phyloP scores from a whole-genome alignment of 768 basidiomycete species.

The Cystoderma amianthinum region DNA sequence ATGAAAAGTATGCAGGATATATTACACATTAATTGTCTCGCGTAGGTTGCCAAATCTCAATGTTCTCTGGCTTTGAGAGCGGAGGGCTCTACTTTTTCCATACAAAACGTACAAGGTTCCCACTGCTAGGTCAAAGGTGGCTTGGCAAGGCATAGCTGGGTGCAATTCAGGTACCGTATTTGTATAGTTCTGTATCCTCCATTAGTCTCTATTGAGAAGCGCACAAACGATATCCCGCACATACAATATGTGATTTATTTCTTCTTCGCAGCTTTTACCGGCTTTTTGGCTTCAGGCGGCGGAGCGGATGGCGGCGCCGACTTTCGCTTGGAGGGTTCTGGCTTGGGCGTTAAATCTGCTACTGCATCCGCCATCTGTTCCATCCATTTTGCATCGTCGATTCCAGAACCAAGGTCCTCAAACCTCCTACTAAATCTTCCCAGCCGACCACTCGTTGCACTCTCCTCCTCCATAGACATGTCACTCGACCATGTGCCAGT shows the following conservation, averaged over 20 bases:
- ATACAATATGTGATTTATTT: not conserved
- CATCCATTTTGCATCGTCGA: not conserved
- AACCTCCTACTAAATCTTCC: slow-evolving; percentile 78
- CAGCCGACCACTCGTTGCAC: slow-evolving; percentile 65
- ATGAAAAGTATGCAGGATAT: no score
- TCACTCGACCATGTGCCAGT: slow-evolving; percentile 49
- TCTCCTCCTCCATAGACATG: slow-evolving; percentile 57
- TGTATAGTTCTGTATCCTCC: not conserved
- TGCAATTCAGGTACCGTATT: no score
- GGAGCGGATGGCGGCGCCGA: no score
- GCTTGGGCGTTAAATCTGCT: not conserved
- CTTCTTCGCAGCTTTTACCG: not conserved
- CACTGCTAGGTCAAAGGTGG: no score
- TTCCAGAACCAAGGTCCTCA: not conserved
- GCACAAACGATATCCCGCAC: not conserved
- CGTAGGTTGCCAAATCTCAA: no score
- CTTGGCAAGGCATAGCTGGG: no score
- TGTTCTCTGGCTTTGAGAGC: no score
- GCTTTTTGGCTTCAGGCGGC: no score
- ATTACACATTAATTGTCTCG: no score
- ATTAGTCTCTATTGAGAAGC: not conserved
- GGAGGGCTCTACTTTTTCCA: no score
- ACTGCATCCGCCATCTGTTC: not conserved
- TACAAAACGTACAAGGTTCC: no score
- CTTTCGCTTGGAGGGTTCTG: not conserved